Conservation (phyloP, 495 filamentous ascomycete species). For the Daldinia loculata region DNA sequence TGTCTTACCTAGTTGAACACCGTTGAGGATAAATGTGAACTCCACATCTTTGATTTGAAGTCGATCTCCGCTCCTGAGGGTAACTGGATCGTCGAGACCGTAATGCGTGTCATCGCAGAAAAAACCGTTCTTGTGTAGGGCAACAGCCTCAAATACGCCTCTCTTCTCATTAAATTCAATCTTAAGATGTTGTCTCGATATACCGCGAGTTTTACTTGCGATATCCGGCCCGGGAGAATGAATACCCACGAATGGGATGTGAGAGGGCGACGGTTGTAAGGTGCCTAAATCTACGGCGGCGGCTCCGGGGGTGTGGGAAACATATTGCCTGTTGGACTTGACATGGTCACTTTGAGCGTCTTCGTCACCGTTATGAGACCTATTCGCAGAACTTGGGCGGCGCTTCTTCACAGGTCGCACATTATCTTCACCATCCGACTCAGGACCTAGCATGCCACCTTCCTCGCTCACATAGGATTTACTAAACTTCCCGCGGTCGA, state of each 20-base stretch:
- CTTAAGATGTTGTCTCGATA: constrained; percentile 85
- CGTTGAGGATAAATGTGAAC: constrained; percentile 77
- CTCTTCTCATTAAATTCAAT: constrained; percentile 81
- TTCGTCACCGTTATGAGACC: constrained; percentile 42
- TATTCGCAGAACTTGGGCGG: constrained; percentile 41
- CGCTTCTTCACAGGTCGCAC: constrained; percentile 52
- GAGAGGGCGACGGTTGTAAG: constrained; percentile 65
- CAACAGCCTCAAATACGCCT: constrained; percentile 78
- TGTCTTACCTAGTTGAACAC: constrained; percentile 72
- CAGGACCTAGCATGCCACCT: constrained; percentile 61
- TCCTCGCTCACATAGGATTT: constrained; percentile 64
- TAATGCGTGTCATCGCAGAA: constrained; percentile 81
- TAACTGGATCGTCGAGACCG: constrained; percentile 66
- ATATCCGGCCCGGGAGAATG: constrained; percentile 73
- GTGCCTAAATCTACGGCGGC: constrained; percentile 60
- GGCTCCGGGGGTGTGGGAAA: constrained; percentile 59
- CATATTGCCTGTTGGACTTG: constrained; percentile 56
- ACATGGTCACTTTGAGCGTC: constrained; percentile 46
- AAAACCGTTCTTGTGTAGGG: constrained; percentile 85
- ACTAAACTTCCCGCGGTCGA: constrained; percentile 56
- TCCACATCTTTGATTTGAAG: constrained; percentile 83
- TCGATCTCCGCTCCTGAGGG: constrained; percentile 73
- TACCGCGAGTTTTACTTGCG: constrained; percentile 70
- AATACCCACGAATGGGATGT: constrained; percentile 80
- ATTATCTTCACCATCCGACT: constrained; percentile 57